Base-by-base conservation (phyloP, 2,329 filamentous ascomycete species). In the Mollisiaceae sp. region DNA sequence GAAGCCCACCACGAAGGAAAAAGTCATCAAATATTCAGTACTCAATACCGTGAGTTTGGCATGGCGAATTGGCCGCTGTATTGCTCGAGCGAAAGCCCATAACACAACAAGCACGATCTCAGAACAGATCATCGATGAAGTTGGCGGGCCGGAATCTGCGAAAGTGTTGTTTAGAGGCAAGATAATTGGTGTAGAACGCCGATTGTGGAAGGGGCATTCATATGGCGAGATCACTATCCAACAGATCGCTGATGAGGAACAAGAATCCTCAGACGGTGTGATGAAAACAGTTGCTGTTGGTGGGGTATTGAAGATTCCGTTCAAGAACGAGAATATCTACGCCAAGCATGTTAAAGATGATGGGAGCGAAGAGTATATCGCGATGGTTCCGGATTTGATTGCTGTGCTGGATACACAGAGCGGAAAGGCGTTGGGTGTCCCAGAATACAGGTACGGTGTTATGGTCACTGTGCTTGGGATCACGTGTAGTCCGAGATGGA, bases 291-390 rank as follows among this genome's bases (percentile, higher is more conserved):
- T 76, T 78, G 83, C 74, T 65, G 73, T 52, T 27, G 75, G 72
- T 8, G 86, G 86, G 0, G 69, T 76, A 36, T 77, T 90, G 73
- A 88, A 85, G 73, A 88, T 91, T 58, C 88, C 89, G 0, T 91
- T 91, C 79, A 91, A 91, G 78, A 91, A 91, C 75, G 89, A 92
- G 73, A 91, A 91, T 71, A 89, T 91, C 54, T 85, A 84, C n/a
- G 88, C 85, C 0, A 67, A 67, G 52, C 60, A 67, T 45, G 61
- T 69, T 15, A 62, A 47, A 8, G 67, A 68, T 20, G 64, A 65
- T 55, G 70, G 64, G 3, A 64, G 38, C 8, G 69, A 71, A 15
- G 35, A 70, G 41, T 78, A 82, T 8, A 69, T 84, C 5, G 82
- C 81, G 1, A 80, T 80, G 11, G 82, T 83, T 3, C 82, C 82